phyloP scores from a whole-genome alignment of 164 flowering plant species.

The Cinnamomum chago region DNA sequence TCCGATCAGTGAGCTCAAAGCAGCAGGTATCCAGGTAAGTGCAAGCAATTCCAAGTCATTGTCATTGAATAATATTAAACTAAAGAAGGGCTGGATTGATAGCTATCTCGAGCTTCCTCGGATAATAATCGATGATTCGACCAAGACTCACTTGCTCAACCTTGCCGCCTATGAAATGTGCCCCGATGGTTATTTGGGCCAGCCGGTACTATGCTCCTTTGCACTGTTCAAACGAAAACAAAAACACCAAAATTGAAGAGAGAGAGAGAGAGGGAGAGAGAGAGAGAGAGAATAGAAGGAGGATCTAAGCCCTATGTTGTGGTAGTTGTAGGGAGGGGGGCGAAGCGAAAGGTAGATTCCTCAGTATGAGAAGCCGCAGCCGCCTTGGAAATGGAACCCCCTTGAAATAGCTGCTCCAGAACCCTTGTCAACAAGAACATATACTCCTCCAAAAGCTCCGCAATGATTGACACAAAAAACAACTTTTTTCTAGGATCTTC shows the following conservation, averaged over 20 bases:
- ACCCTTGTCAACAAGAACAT: slow-evolving; percentile 54
- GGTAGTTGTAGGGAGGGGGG: slow-evolving; percentile 9
- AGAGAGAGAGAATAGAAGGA: background rate
- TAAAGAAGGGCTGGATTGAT: background rate
- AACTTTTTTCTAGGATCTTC: slow-evolving; percentile 4
- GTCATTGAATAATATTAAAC: background rate
- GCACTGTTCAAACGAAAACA: background rate
- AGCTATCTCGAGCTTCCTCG: background rate
- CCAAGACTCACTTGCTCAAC: slow-evolving; percentile 2
- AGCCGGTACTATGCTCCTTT: background rate
- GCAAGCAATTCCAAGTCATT: background rate
- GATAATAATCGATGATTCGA: background rate
- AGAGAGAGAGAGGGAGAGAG: too few relatives aligned
- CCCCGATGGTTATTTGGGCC: background rate
- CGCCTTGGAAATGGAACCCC: slow-evolving; percentile 64
- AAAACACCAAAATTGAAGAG: background rate
- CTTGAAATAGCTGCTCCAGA: slow-evolving; percentile 49
- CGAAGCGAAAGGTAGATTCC: slow-evolving; percentile 50
- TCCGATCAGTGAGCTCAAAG: slow-evolving; percentile 4
- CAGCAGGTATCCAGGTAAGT: background rate
- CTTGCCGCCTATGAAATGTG: slow-evolving; percentile 4
- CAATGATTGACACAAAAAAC: slow-evolving; percentile 62
- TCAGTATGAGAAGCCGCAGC: slow-evolving; percentile 54
- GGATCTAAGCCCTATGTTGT: background rate
- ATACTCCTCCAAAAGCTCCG: slow-evolving; percentile 74